phyloP scores from a whole-genome alignment of 2,329 filamentous ascomycete species.

The Nannizziopsis barbatae region DNA sequence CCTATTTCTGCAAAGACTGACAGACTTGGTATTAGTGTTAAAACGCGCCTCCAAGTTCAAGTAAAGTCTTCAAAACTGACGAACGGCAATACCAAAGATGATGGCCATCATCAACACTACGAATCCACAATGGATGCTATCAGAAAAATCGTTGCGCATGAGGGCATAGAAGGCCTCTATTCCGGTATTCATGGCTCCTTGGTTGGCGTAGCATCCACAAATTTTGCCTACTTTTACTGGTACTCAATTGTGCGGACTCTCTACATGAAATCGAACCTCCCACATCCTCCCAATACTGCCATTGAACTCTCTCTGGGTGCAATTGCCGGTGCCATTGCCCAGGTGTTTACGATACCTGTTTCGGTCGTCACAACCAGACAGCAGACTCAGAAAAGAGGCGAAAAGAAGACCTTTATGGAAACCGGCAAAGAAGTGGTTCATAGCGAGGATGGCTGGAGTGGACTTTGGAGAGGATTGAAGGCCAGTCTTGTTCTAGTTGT shows the following conservation, averaged over 20 bases:
- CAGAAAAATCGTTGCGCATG: constrained; percentile 65
- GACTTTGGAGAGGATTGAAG: constrained; percentile 90
- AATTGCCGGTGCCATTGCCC: constrained; percentile 76
- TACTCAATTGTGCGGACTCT: constrained; percentile 77
- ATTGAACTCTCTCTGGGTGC: constrained; percentile 78
- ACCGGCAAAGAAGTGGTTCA: constrained; percentile 83
- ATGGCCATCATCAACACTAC: constrained; percentile 53
- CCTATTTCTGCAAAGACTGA: background rate
- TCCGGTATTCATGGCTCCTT: constrained; percentile 77
- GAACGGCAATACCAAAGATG: constrained; percentile 36
- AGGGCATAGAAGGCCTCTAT: constrained; percentile 75
- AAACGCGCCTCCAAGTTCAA: constrained; percentile 92
- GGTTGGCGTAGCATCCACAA: constrained; percentile 87
- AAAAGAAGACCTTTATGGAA: constrained; percentile 74
- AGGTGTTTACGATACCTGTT: constrained; percentile 92
- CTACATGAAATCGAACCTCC: constrained; percentile 54
- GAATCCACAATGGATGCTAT: constrained; percentile 80
- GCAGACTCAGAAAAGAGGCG: constrained; percentile 75
- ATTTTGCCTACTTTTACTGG: constrained; percentile 99
- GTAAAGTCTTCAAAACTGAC: constrained; percentile 52
- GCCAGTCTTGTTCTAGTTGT: constrained; percentile 90
- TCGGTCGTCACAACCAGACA: constrained; percentile 92
- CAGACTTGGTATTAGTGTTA: constrained; percentile 53
- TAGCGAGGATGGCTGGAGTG: constrained; percentile 77
- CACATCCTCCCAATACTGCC: constrained; percentile 61